A percentile compares a stretch with the other conserved stretches of the same genome.
phyloP scores from a whole-genome alignment of 306 rosid genomes.

The Trichosanthes cucumerina region DNA sequence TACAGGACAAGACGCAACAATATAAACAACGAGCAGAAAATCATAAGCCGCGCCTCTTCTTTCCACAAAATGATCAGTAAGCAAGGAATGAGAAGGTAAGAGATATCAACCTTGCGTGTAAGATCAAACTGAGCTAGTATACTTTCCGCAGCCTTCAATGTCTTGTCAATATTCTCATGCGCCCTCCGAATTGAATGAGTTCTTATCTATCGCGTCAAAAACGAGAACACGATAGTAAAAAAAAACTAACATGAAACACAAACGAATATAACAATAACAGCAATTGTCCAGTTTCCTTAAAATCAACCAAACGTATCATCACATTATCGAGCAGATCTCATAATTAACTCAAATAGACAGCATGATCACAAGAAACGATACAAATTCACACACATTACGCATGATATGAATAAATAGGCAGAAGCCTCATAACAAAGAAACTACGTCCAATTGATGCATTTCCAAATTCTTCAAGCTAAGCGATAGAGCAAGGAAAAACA shows the following conservation, averaged over 20 bases:
- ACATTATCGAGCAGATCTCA: slow-evolving; percentile 10
- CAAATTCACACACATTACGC: not conserved
- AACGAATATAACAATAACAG: not conserved
- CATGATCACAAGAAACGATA: not conserved
- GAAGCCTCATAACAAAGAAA: not conserved
- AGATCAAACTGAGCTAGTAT: slow-evolving; percentile 70
- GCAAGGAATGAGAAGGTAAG: not conserved
- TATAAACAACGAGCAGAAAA: not conserved
- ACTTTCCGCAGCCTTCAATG: slow-evolving; percentile 64
- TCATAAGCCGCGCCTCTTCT: not conserved
- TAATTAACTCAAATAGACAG: not conserved
- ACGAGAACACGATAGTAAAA: not conserved
- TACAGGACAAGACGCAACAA: not conserved
- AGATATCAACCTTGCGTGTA: slow-evolving; percentile 55
- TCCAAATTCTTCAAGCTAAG: not conserved
- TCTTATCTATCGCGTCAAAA: slow-evolving; percentile 40
- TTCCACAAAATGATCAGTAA: not conserved
- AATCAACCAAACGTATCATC: not conserved
- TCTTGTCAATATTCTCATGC: slow-evolving; percentile 81
- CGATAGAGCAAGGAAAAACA: not conserved
- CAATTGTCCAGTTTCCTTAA: not conserved
- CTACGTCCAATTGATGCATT: not conserved
- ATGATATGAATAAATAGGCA: not conserved
- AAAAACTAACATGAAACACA: not conserved
- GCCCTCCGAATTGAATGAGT: slow-evolving; percentile 89